Percentiles rank a stretch among this genome's conserved stretches.
phyloP scores from a whole-genome alignment of 495 filamentous ascomycete genomes.

The Collariella sp. region DNA sequence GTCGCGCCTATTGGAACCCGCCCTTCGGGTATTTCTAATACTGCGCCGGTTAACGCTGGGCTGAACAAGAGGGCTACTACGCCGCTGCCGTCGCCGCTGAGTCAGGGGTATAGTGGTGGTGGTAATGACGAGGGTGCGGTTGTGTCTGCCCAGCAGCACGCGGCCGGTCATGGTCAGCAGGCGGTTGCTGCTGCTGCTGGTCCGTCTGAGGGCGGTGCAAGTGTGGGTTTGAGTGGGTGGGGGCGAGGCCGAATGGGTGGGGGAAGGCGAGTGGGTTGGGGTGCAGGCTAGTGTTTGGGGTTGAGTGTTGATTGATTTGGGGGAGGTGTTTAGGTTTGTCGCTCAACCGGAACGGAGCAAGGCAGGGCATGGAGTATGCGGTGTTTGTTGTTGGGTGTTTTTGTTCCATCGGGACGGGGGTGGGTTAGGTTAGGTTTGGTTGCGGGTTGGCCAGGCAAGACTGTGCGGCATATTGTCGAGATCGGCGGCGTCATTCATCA shows the following conservation, averaged over 20 bases:
- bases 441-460: no score
- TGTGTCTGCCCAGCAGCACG: not conserved
- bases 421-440: no score
- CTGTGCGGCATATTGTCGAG: no score
- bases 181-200: no score
- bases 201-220: constrained; percentile 18
- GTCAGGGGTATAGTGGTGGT: constrained; percentile 60
- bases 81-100: constrained; percentile 80
- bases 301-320: constrained; percentile 27
- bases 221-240: constrained; percentile 50
- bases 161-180: no score
- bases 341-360: no score
- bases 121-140: constrained; percentile 26
- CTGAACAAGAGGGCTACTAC: constrained; percentile 83
- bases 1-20: constrained; percentile 94
- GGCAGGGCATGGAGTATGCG: no score
- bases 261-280: constrained; percentile 61
- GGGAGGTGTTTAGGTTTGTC: no score
- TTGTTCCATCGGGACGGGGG: no score
- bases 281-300: constrained; percentile 74
- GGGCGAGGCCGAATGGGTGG: constrained; percentile 67
- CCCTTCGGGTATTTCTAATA: constrained; percentile 44
- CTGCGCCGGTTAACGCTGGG: constrained; percentile 50
- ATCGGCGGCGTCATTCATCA: no score
- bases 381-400: no score